These are phyloP conservation scores for Coemansia sp. DNA, from an alignment of 192 early-diverging fungal genomes.

Conservation along the genomic window DNA sequence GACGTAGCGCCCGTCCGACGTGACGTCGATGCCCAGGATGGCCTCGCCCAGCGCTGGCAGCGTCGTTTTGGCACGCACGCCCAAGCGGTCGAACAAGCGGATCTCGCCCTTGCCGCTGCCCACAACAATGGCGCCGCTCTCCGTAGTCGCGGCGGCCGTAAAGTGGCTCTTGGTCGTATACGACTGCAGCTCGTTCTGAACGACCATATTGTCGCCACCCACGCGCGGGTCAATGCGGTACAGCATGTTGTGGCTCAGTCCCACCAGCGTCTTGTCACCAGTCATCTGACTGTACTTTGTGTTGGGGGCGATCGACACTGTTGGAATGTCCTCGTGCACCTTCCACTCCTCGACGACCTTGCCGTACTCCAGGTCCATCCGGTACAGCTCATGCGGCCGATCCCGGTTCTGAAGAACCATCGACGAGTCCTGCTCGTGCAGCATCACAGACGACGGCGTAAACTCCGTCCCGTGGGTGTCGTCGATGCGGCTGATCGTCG, in stretches of 20 bases:
- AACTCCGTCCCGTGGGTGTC: constrained; percentile 61
- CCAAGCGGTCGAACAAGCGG: constrained; percentile 75
- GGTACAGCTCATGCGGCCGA: constrained; percentile 72
- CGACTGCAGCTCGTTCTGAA: constrained; percentile 64
- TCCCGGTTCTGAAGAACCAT: constrained; percentile 74
- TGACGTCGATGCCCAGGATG: constrained; percentile 87
- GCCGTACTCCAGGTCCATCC: constrained; percentile 89
- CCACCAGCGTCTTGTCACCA: constrained; percentile 71
- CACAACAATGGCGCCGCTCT: constrained; percentile 76
- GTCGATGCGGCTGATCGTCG: constrained; percentile 75
- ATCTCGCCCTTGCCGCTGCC: constrained; percentile 86
- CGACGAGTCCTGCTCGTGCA: constrained; percentile 82
- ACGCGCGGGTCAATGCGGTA: constrained; percentile 89
- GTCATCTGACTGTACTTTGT: constrained; percentile 80
- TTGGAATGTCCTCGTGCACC: constrained; percentile 71
- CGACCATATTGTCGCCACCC: constrained; percentile 63
- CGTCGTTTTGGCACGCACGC: constrained; percentile 79
- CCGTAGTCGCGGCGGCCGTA: constrained; percentile 70
- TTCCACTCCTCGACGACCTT: constrained; percentile 95
- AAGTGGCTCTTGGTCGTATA: constrained; percentile 74
- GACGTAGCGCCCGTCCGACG: constrained; percentile 78
- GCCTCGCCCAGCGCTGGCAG: constrained; percentile 86
- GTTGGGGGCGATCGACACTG: constrained; percentile 67
- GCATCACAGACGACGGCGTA: constrained; percentile 73
- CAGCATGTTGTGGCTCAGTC: constrained; percentile 76